Percentiles rank a stretch among this genome's conserved stretches.
Conservation (phyloP, 2,329 filamentous ascomycete species). For the Claviceps purpurea region DNA sequence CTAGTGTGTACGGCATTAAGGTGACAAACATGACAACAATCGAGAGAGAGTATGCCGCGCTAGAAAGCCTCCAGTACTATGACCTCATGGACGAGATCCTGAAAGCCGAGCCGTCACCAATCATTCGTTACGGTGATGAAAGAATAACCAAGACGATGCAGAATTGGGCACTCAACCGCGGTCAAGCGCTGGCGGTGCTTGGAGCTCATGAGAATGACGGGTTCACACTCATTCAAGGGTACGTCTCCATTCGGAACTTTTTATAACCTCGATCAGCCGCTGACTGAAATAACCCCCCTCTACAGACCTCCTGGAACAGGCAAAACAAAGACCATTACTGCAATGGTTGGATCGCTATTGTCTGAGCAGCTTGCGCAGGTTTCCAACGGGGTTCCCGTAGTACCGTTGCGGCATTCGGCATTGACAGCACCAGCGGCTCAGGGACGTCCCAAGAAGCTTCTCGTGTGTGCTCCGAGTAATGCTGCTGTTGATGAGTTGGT, state of each 20-base stretch:
- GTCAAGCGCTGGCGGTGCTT: conserved; percentile 82
- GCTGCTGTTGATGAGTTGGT: conserved; percentile 95
- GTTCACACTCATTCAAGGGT: conserved; percentile 91
- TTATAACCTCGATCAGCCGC: conserved; percentile 5
- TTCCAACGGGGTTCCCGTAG: conserved; percentile 19
- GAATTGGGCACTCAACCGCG: conserved; percentile 74
- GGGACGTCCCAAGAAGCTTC: conserved; percentile 57
- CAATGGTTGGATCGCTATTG: conserved; percentile 78
- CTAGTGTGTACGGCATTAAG: conserved; percentile 61
- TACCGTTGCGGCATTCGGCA: conserved; percentile 16
- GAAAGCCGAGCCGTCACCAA: conserved; percentile 75
- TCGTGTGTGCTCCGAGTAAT: conserved; percentile 97
- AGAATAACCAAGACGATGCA: conserved; percentile 54
- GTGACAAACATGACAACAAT: conserved; percentile 89
- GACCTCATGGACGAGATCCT: conserved; percentile 90
- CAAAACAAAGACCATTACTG: conserved; percentile 96
- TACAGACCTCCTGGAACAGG: conserved; percentile 79
- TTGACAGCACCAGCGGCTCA: conserved; percentile 12
- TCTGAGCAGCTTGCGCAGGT: conserved; percentile 23
- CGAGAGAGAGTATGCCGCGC: conserved; percentile 85
- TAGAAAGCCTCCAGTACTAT: conserved; percentile 87
- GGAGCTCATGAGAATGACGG: conserved; percentile 92
- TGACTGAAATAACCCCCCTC: conserved; percentile 14
- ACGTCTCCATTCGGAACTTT: conserved; percentile 15
- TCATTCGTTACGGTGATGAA: conserved; percentile 67